These are phyloP conservation scores for Geum urbanum DNA, from an alignment of 306 rosid species.

Conservation along the genomic window DNA sequence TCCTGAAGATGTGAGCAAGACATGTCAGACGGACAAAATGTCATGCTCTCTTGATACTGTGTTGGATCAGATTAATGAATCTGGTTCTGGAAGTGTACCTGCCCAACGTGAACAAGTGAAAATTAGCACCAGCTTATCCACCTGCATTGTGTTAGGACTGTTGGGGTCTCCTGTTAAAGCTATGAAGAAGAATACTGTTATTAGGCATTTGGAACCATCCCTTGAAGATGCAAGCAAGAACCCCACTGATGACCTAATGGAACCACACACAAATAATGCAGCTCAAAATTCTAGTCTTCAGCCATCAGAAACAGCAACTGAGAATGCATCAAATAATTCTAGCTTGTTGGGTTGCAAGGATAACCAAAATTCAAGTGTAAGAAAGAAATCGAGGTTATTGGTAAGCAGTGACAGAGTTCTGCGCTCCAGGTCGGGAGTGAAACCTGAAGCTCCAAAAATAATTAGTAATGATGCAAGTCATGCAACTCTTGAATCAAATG, in stretches of 20 bases:
- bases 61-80: constrained; percentile 25
- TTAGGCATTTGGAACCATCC: constrained; percentile 33
- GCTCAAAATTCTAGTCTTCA: constrained; percentile 29
- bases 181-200: constrained; percentile 26
- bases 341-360: constrained; percentile 20
- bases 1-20: constrained; percentile 16
- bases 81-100: constrained; percentile 29
- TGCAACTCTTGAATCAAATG: constrained; percentile 32
- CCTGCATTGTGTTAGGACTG: constrained; percentile 26
- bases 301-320: constrained; percentile 31
- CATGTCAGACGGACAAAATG: constrained; percentile 31
- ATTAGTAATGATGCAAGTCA: constrained; percentile 16
- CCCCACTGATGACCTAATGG: constrained; percentile 33
- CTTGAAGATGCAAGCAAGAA: constrained; percentile 24
- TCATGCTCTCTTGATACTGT: constrained; percentile 20
- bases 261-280: constrained; percentile 33
- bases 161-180: constrained; percentile 25
- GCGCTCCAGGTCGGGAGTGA: constrained; percentile 64
- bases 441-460: constrained; percentile 45
- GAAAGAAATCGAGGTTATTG: constrained; percentile 54
- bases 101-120: constrained; percentile 33
- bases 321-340: constrained; percentile 18
- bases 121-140: constrained; percentile 21
- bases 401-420: constrained; percentile 63
- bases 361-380: constrained; percentile 40